A percentile compares a stretch with the other conserved stretches of the same genome.
phyloP scores from a whole-genome alignment of 441 rosid genomes.

The Adansonia madagascariensis region DNA sequence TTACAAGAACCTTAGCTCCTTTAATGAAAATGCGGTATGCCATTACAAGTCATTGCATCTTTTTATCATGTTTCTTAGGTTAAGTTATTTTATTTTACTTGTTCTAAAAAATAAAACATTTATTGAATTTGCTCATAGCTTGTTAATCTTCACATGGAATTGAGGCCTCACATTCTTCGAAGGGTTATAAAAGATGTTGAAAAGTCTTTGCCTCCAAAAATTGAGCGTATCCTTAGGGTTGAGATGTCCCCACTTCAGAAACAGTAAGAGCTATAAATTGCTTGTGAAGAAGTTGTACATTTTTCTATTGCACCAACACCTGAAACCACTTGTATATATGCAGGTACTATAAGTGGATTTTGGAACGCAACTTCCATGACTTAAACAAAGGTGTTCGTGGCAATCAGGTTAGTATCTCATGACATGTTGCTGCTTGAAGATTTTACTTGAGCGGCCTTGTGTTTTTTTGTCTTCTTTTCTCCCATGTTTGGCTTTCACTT shows the following conservation, averaged over 20 bases:
- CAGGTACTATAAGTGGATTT: slow-evolving; percentile 99
- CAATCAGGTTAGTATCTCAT: slow-evolving; percentile 70
- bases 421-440: slow-evolving; percentile 23
- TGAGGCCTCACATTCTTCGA: slow-evolving; percentile 98
- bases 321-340: slow-evolving; percentile 25
- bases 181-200: slow-evolving; percentile 99
- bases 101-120: slow-evolving; percentile 25
- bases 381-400: slow-evolving; percentile 99
- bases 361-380: slow-evolving; percentile 98
- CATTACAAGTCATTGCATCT: slow-evolving; percentile 18
- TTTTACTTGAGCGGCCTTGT: slow-evolving; percentile 4
- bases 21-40: slow-evolving; percentile 90
- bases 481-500: background rate
- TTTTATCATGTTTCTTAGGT: slow-evolving; percentile 21
- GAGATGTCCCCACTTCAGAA: slow-evolving; percentile 99
- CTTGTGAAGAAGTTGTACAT: slow-evolving; percentile 20
- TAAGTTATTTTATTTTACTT: slow-evolving; percentile 21
- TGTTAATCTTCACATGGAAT: slow-evolving; percentile 95
- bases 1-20: slow-evolving; percentile 96
- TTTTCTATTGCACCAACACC: slow-evolving; percentile 13
- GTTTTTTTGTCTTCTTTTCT: background rate
- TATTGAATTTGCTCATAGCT: slow-evolving; percentile 56
- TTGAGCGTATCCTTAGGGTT: slow-evolving; percentile 97
- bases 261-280: slow-evolving; percentile 62
- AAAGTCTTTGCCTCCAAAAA: slow-evolving; percentile 98